Evolutionary conservation across 2,329 filamentous ascomycete species (phyloP), one percentile per base, ranked within the genome.

Genomic region (Simplicillium sp.): DNA sequence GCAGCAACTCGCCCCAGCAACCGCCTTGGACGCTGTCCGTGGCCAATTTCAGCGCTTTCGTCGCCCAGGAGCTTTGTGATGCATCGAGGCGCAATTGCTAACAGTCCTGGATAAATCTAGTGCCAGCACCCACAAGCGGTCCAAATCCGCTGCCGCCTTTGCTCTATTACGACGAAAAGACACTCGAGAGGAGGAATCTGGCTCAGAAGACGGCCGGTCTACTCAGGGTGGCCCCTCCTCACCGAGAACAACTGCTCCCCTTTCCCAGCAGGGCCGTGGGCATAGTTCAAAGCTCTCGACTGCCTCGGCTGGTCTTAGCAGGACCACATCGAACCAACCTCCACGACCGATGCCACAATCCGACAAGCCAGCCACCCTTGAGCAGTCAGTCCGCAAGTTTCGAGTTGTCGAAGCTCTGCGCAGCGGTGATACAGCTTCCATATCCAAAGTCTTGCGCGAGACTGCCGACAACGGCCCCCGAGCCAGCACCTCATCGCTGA

Each of bases 311-410:
- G 54, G 59, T 37, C 50, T 71, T 37, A 63, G 61, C 48, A 65
- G 68, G 18, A 58, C 59, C 11, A 56, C 68, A 16, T 67, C 66
- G 39, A 47, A 54, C 50, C 47, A 25, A 34, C 45, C 12, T 18
- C 44, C 37, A 37, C 41, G 46, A 48, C 45, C 18, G 41, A 46
- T 37, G 44, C 46, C 42, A 39, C 55, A 44, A 50, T 50, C 53
- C 33, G 67, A 70, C 38, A 75, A 69, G 54, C 63, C 60, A 18
- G 62, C 56, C 29, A 80, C 78, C 17, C 84, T 98, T 44, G 89
- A 98, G 58, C 88, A 95, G 61, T 96, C 90, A 0, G 87, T 98
- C 40, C 80, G 84, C 56, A 89, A 94, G 50, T 98, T 98, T 62
- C 82, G 89, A 50, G 79, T 96, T 36, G 95, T 97, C 56, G 92